Conservation (phyloP, 2,329 filamentous ascomycete species). For the Lachnellula arida region DNA sequence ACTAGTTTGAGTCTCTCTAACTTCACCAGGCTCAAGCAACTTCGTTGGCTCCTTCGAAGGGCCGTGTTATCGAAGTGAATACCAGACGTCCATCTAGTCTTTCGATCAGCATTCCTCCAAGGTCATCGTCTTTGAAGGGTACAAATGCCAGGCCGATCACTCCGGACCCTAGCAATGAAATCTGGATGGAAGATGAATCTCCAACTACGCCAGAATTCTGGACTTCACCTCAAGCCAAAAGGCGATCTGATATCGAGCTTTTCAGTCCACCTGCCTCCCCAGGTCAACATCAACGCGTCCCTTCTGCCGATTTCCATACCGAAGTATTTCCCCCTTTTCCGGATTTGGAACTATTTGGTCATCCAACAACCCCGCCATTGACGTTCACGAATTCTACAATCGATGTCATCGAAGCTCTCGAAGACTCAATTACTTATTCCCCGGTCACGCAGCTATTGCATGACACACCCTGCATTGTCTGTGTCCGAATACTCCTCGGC, state of each 20-base stretch:
- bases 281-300: neutral
- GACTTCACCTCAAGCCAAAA: neutral
- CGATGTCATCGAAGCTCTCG: neutral
- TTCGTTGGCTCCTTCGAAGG: slow-evolving; percentile 19
- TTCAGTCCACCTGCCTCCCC: neutral
- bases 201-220: neutral
- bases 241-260: neutral
- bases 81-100: slow-evolving; percentile 2
- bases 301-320: neutral
- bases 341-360: neutral
- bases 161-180: slow-evolving; percentile 5
- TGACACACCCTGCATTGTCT: neutral
- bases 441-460: neutral
- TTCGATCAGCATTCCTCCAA: slow-evolving; percentile 15
- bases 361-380: neutral
- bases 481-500: neutral
- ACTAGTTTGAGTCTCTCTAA: neutral
- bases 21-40: slow-evolving; percentile 22
- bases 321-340: neutral
- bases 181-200: slow-evolving; percentile 8
- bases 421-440: neutral
- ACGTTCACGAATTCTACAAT: neutral
- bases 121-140: slow-evolving; percentile 16
- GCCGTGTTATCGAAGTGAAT: slow-evolving; percentile 23
- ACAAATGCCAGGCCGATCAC: neutral